Conservation (phyloP, 2,329 filamentous ascomycete species). For the Torrubiella hemipterigena region DNA sequence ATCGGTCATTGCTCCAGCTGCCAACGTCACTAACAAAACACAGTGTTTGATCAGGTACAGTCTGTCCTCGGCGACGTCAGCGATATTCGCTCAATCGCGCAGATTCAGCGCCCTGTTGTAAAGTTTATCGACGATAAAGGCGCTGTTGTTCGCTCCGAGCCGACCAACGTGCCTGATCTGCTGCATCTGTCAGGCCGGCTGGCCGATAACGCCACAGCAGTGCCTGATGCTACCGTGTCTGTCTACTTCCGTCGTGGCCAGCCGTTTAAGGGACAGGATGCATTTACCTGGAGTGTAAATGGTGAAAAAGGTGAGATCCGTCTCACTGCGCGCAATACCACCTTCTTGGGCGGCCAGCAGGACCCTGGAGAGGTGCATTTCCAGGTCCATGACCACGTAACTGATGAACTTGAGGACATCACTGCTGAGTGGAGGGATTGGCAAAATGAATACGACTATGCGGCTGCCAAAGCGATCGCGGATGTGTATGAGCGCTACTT, state of each 20-base stretch:
- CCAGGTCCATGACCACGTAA: constrained; percentile 37
- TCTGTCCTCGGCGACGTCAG: constrained; percentile 32
- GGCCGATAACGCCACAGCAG: constrained; percentile 10
- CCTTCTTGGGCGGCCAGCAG: constrained; percentile 19
- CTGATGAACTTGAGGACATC: constrained; percentile 28
- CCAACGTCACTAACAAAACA: fast-evolving
- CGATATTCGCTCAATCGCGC: constrained; percentile 24
- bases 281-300: constrained; percentile 35
- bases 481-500: constrained; percentile 45
- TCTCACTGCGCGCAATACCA: constrained; percentile 18
- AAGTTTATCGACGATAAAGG: constrained; percentile 20
- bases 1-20: not conserved
- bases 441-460: constrained; percentile 29
- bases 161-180: constrained; percentile 32
- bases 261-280: constrained; percentile 33
- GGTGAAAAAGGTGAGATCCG: constrained; percentile 40
- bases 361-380: constrained; percentile 25
- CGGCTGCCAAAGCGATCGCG: constrained; percentile 36
- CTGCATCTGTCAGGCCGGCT: constrained; percentile 23
- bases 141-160: constrained; percentile 17
- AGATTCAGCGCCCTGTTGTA: constrained; percentile 30
- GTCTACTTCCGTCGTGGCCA: constrained; percentile 34
- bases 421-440: constrained; percentile 32
- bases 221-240: constrained; percentile 26
- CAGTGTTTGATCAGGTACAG: constrained; percentile 33